phyloP scores from a whole-genome alignment of 73 alveolate species.

The Paramecium sonneborni region DNA sequence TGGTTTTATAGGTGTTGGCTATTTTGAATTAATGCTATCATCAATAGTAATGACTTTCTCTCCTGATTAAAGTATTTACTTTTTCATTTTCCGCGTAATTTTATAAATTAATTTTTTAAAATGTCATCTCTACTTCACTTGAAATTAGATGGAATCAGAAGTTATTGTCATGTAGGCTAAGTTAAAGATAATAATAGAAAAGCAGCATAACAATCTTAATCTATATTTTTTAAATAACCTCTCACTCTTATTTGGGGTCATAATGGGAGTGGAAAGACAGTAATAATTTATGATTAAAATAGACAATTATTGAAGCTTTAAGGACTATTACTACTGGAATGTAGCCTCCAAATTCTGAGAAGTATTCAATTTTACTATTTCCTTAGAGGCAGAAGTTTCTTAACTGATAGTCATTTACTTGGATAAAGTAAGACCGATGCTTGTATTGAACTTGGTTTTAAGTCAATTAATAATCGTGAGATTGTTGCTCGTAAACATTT shows the following conservation, averaged over 20 bases:
- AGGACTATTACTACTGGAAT: conserved; percentile 92
- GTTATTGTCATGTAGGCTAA: conserved; percentile 46
- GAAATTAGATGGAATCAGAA: conserved; percentile 59
- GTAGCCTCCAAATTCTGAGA: conserved; percentile 94
- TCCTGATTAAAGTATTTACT: background rate
- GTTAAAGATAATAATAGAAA: background rate
- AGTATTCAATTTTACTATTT: background rate
- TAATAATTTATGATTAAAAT: background rate
- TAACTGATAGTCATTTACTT: conserved; percentile 18
- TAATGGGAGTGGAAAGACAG: conserved; percentile 97
- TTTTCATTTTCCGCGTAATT: conserved; percentile 37
- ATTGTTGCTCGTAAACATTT: conserved; percentile 36
- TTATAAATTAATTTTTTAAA: background rate
- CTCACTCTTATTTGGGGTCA: conserved; percentile 96
- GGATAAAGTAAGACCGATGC: conserved; percentile 16
- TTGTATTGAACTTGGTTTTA: conserved; percentile 1
- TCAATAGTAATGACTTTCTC: background rate
- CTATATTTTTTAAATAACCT: conserved; percentile 33
- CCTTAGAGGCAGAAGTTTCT: conserved; percentile 23
- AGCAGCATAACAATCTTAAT: background rate
- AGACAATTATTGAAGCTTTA: conserved; percentile 92
- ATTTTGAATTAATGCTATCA: background rate
- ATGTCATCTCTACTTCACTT: conserved; percentile 34
- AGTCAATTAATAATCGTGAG: background rate
- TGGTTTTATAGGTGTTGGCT: background rate